Base-by-base conservation (phyloP, 495 filamentous ascomycete species). In the Glonium stellatum region DNA sequence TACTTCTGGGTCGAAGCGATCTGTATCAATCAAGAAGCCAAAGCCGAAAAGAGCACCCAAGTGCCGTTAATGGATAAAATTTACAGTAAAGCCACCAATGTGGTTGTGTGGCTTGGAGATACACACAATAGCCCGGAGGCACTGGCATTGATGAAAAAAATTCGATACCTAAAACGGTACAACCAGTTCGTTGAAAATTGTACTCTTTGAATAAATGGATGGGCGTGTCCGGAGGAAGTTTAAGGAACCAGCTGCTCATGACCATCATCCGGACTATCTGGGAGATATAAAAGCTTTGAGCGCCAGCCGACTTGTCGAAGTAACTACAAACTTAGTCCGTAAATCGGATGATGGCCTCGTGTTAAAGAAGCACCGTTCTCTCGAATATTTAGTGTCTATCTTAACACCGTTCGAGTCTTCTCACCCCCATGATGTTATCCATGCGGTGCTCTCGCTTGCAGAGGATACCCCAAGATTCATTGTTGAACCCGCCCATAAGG, bases 361-460 rank as follows among this genome's bases (percentile, higher is more conserved):
- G 1, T 4, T 46, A 21, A 15, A 46, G 9, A 2, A 10, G 9
- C 13, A 4, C 15, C 9, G 1, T 15, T n/a, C 15, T 23, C 22
- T 52, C 4, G 49, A 52, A 34, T 22, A 1, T 18, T 34, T 52
- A 15, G 49, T 52, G 23, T 19, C 49, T 23, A 25, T 6, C 2
- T 23, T 52, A n/a, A 52, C 49, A n/a, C 49, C 49, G 4, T 52
- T 52, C 27, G 27, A 52, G 23, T 4, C 49, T 52, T 3, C 15
- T 15, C 1, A 1, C 2, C 21, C 49, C 15, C 49, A 52, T n/a
- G 49, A 52, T 25, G 22, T 52, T n/a, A 52, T 52, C 15, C 22
- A 52, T 23, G 49, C 49, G 23, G 49, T 52, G 21, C 49, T 52
- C 8, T 52, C 49, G 22, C 49, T 52, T n/a, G 49, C 49, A 13